Evolutionary conservation across 371 early-diverging fungal species (phyloP).

Genomic region (Blyttiomyces sp.): DNA sequence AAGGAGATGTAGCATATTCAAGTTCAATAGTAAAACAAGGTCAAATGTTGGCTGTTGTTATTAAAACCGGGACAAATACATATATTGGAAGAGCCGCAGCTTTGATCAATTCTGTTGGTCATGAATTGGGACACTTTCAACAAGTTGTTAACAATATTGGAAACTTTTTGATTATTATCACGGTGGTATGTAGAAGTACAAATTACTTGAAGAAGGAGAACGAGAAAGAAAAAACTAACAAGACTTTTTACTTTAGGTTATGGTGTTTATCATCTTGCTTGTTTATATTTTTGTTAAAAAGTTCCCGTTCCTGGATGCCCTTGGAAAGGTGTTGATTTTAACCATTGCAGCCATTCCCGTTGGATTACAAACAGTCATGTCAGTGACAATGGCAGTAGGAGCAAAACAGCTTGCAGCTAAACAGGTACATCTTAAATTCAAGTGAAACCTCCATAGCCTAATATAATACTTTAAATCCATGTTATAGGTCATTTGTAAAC

Average conservation of each 20-base stretch:
- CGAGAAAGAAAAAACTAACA: too few species aligned
- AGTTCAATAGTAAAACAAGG: slow-evolving; percentile 84
- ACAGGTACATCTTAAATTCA: too few species aligned
- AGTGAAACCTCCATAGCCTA: too few species aligned
- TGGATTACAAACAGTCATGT: slow-evolving; percentile 94
- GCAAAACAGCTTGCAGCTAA: slow-evolving; percentile 88
- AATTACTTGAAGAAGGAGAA: too few species aligned
- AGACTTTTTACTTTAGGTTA: slow-evolving; percentile 31
- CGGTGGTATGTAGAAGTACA: slow-evolving; percentile 40
- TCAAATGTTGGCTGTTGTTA: slow-evolving; percentile 79
- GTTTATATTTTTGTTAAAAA: slow-evolving; percentile 44
- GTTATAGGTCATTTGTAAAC: slow-evolving; percentile 94
- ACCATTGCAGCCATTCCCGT: slow-evolving; percentile 97
- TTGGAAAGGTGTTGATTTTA: slow-evolving; percentile 81
- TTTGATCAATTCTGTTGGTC: slow-evolving; percentile 78
- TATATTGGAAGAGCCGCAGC: slow-evolving; percentile 92
- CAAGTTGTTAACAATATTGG: slow-evolving; percentile 89
- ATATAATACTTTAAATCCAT: too few species aligned
- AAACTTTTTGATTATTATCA: slow-evolving; percentile 83
- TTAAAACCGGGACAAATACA: slow-evolving; percentile 82
- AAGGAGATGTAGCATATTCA: slow-evolving; percentile 78
- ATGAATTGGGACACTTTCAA: slow-evolving; percentile 83
- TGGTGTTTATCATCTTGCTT: slow-evolving; percentile 80
- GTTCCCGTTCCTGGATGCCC: slow-evolving; percentile 53
- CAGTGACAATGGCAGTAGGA: slow-evolving; percentile 95